Evolutionary conservation across 805 yeast genomes (phyloP).

Genomic region (Pichia thaimueangensis): DNA sequence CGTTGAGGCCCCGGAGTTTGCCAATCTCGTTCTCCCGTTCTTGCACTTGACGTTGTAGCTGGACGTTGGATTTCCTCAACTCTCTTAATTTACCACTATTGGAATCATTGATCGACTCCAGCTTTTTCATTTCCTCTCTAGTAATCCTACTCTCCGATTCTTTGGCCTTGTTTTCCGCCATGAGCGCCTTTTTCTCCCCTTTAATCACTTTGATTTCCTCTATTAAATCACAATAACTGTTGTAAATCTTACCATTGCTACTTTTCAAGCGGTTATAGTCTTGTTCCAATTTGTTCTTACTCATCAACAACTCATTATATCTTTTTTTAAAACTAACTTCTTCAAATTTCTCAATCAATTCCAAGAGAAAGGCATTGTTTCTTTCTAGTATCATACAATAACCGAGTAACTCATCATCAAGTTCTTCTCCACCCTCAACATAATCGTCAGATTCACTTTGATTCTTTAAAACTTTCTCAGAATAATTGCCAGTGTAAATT

Average conservation of each 20-base stretch:
- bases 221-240: conserved; percentile 22
- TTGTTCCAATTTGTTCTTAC: conserved; percentile 4
- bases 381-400: conserved; percentile 16
- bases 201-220: conserved; percentile 10
- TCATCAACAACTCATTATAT: conserved; percentile 7
- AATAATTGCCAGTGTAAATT: no score
- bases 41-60: not conserved
- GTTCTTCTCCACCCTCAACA: not conserved
- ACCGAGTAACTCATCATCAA: conserved; percentile 9
- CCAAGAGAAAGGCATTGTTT: conserved; percentile 13
- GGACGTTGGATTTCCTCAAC: not conserved
- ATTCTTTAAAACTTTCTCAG: not conserved
- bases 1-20: conserved; percentile 2
- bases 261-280: conserved; percentile 20
- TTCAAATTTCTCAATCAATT: conserved; percentile 16
- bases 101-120: conserved; percentile 5
- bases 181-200: not conserved
- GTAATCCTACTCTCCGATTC: not conserved
- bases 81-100: conserved; percentile 1
- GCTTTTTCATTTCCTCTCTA: not conserved
- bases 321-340: conserved; percentile 19
- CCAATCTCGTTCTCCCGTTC: conserved; percentile 8
- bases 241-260: conserved; percentile 21
- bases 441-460: not conserved
- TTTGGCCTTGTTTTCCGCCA: not conserved